Conservation (phyloP, 2,329 filamentous ascomycete genomes). For the Talaromyces amestolkiae region DNA sequence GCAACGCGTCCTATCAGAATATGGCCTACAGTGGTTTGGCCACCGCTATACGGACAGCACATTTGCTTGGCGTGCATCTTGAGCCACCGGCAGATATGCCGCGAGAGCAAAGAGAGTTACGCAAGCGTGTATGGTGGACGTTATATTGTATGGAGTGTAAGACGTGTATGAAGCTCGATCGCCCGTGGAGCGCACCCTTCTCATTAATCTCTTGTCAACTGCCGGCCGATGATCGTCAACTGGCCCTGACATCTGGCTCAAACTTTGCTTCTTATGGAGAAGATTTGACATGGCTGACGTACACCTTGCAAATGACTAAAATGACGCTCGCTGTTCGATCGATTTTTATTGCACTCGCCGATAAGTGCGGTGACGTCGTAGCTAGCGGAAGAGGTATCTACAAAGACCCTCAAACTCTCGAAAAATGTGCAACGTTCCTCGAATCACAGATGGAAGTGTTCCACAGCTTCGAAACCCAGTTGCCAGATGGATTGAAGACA, state of each 20-base stretch:
- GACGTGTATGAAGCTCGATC: slow-evolving; percentile 48
- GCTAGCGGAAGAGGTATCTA: slow-evolving; percentile 26
- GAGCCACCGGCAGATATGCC: slow-evolving; percentile 43
- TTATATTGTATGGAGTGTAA: slow-evolving; percentile 52
- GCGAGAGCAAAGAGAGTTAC: slow-evolving; percentile 41
- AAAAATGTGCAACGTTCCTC: slow-evolving; percentile 34
- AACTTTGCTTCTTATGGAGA: slow-evolving; percentile 33
- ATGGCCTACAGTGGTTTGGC: slow-evolving; percentile 45
- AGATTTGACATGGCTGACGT: slow-evolving; percentile 43
- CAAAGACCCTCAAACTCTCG: slow-evolving; percentile 31
- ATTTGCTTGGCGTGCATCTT: slow-evolving; percentile 50
- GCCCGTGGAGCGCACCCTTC: slow-evolving; percentile 41
- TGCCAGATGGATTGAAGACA: slow-evolving; percentile 43
- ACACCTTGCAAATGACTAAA: slow-evolving; percentile 34
- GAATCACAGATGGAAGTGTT: slow-evolving; percentile 28
- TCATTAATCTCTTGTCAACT: slow-evolving; percentile 37
- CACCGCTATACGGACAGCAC: slow-evolving; percentile 46
- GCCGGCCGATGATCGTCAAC: slow-evolving; percentile 37
- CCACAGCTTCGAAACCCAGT: slow-evolving; percentile 31
- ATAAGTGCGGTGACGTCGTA: slow-evolving; percentile 27
- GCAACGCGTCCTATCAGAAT: slow-evolving; percentile 50
- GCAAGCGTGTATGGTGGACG: slow-evolving; percentile 54
- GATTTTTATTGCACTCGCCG: slow-evolving; percentile 38
- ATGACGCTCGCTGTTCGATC: slow-evolving; percentile 34
- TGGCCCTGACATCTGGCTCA: slow-evolving; percentile 31